Evolutionary conservation across 2,329 filamentous ascomycete species (phyloP).

Genomic region (Nigrospora sphaerica): DNA sequence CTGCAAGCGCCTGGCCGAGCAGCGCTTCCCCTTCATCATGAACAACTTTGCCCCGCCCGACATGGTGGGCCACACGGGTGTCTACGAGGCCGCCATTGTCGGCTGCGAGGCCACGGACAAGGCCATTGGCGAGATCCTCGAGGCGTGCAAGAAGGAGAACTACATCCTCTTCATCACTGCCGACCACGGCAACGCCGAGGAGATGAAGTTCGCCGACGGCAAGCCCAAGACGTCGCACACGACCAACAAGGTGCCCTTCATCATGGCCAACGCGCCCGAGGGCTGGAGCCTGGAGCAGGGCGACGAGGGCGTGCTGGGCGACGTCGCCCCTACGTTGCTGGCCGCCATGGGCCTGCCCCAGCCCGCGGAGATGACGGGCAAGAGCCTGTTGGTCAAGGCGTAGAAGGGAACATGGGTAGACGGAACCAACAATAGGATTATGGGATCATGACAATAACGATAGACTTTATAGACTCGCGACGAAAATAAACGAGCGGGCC

Average conservation of each 20-base stretch:
- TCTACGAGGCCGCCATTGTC: slow-evolving; percentile 88
- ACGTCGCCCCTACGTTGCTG: slow-evolving; percentile 92
- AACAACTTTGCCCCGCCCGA: slow-evolving; percentile 99
- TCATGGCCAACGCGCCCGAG: slow-evolving; percentile 94
- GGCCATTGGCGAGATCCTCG: slow-evolving; percentile 87
- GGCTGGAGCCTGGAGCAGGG: slow-evolving; percentile 81
- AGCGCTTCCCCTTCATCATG: slow-evolving; percentile 94
- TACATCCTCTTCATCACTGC: slow-evolving; percentile 94
- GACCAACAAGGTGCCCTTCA: slow-evolving; percentile 93
- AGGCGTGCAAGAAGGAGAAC: slow-evolving; percentile 86
- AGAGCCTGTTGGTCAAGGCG: slow-evolving; percentile 73
- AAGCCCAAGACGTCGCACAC: slow-evolving; percentile 98
- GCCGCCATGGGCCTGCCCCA: slow-evolving; percentile 85
- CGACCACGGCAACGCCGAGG: slow-evolving; percentile 97
- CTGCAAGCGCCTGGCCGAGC: slow-evolving; percentile 75
- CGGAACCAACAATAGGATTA: not conserved
- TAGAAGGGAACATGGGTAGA: slow-evolving; percentile 19
- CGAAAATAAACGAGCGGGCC: not conserved
- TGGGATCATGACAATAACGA: not conserved
- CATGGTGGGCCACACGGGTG: slow-evolving; percentile 98
- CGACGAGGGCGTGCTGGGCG: slow-evolving; percentile 78
- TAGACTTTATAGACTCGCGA: slow-evolving; percentile 1
- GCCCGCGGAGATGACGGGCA: slow-evolving; percentile 87
- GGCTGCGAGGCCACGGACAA: slow-evolving; percentile 83
- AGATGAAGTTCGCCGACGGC: slow-evolving; percentile 95